Conservation (phyloP, 2,329 filamentous ascomycete species). For the Colletotrichum costaricense region DNA sequence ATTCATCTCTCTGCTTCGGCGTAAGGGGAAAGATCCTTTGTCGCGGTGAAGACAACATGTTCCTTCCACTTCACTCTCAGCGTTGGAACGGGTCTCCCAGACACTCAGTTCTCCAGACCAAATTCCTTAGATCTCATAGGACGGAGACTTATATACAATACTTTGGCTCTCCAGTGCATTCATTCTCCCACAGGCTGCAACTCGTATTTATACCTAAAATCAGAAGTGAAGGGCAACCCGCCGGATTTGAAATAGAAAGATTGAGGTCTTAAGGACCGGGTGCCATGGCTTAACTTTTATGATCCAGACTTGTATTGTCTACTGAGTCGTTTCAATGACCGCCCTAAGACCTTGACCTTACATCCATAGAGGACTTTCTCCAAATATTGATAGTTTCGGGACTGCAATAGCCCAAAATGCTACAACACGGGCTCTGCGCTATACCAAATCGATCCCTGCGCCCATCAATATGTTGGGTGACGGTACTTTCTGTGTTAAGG, state of each 20-base stretch:
- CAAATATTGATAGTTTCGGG: neutral
- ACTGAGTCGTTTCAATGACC: neutral
- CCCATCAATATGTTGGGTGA: neutral
- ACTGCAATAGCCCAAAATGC: neutral
- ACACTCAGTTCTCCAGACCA: no score
- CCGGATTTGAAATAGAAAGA: neutral
- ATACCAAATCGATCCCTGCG: neutral
- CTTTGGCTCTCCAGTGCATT: neutral
- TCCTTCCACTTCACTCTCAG: no score
- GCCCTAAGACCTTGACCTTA: neutral
- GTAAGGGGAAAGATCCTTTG: no score
- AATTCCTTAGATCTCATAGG: neutral
- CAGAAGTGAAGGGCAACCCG: neutral
- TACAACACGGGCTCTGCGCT: neutral
- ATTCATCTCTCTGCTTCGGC: neutral
- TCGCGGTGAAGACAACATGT: no score
- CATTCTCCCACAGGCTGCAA: neutral
- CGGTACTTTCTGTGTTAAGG: neutral
- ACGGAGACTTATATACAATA: neutral
- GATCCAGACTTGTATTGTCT: neutral
- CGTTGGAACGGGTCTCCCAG: no score
- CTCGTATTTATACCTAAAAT: neutral
- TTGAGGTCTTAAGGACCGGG: neutral
- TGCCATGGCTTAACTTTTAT: neutral
- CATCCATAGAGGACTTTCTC: neutral